These are phyloP conservation scores for Lunularia cruciata DNA, from an alignment of 225 moss, liverwort and hornwort genomes.

Conservation along the genomic window DNA sequence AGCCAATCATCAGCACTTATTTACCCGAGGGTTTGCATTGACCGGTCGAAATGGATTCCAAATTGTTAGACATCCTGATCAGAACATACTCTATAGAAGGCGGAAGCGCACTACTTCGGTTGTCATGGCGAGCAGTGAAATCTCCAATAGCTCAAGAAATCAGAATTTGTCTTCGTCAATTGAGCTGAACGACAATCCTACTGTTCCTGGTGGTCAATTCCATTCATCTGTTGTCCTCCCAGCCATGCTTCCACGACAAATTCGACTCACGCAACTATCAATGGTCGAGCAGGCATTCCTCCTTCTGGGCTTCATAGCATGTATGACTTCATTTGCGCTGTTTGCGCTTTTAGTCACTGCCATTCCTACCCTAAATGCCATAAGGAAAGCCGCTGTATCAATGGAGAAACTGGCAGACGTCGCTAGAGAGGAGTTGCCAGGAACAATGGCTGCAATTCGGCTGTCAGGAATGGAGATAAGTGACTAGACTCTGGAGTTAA, in stretches of 20 bases:
- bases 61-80: not conserved
- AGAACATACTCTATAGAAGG: not conserved
- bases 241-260: constrained; percentile 20
- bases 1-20: not conserved
- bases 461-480: constrained; percentile 73
- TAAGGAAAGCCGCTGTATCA: constrained; percentile 59
- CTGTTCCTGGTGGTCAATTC: constrained; percentile 16
- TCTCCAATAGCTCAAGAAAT: constrained; percentile 16
- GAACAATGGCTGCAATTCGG: constrained; percentile 66
- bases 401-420: constrained; percentile 63
- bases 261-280: constrained; percentile 30
- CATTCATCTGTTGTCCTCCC: constrained; percentile 31
- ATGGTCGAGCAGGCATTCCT: constrained; percentile 43
- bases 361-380: constrained; percentile 50
- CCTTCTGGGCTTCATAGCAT: constrained; percentile 43
- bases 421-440: constrained; percentile 60
- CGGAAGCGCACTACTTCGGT: no score
- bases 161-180: not conserved
- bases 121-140: constrained; percentile 17
- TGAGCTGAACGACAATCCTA: constrained; percentile 5
- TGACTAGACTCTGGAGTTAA: constrained; percentile 61
- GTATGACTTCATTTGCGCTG: constrained; percentile 44
- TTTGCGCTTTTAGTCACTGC: constrained; percentile 45
- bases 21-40: not conserved
- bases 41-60: not conserved